Conservation (phyloP, 2,329 filamentous ascomycete genomes). For the Fusarium decemcellulare region DNA sequence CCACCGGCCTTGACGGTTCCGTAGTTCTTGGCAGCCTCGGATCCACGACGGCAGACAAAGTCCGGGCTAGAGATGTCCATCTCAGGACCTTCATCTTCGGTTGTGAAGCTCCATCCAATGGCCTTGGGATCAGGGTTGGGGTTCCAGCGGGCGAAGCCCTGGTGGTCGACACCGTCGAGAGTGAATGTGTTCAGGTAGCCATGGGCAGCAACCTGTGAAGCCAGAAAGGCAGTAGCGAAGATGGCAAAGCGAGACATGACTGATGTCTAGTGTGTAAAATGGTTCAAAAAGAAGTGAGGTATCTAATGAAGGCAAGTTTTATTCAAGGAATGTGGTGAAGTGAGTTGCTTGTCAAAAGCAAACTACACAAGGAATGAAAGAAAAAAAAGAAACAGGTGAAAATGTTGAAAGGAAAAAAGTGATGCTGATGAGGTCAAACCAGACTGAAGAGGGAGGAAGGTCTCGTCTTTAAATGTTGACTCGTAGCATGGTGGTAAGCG, state of each 20-base stretch:
- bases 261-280: background rate
- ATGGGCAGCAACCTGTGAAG: slow-evolving; percentile 41
- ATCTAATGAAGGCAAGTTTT: background rate
- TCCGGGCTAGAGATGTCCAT: slow-evolving; percentile 55
- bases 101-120: slow-evolving; percentile 57
- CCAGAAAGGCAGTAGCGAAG: slow-evolving; percentile 30
- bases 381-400: background rate
- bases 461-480: background rate
- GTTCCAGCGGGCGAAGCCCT: slow-evolving; percentile 51
- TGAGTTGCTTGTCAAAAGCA: slow-evolving; percentile 27
- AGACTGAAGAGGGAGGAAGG: background rate
- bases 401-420: background rate
- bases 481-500: background rate
- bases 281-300: background rate
- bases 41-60: slow-evolving; percentile 61
- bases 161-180: slow-evolving; percentile 51
- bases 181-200: slow-evolving; percentile 44
- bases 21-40: slow-evolving; percentile 53
- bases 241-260: slow-evolving; percentile 33
- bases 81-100: slow-evolving; percentile 65
- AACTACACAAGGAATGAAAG: background rate
- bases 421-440: background rate
- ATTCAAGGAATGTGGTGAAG: background rate
- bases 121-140: slow-evolving; percentile 49
- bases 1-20: slow-evolving; percentile 56